phyloP scores from a whole-genome alignment of 176 grass and related monocot species.

The Phoenix roebelenii region DNA sequence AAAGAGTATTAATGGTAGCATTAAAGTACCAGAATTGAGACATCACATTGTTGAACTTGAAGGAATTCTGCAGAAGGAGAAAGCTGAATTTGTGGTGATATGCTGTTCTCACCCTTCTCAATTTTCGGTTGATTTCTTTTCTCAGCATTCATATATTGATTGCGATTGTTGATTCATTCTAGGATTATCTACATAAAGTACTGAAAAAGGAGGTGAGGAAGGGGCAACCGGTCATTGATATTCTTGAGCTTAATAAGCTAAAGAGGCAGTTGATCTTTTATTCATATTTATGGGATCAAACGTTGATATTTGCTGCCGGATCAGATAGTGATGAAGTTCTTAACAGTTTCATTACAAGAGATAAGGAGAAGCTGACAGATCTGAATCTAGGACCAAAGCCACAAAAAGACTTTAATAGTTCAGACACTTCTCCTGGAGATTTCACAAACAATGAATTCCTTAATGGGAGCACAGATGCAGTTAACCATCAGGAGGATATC shows the following conservation, averaged over 20 bases:
- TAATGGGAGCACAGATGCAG: constrained; percentile 22
- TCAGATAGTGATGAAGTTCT: constrained; percentile 32
- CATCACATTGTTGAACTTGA: constrained; percentile 62
- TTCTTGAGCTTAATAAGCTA: constrained; percentile 89
- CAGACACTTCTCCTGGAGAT: constrained; percentile 22
- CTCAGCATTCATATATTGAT: constrained; percentile 18
- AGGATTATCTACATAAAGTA: constrained; percentile 66
- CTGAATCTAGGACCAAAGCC: constrained; percentile 29
- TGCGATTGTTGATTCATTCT: constrained; percentile 17
- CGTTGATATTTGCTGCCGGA: constrained; percentile 42
- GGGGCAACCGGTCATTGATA: constrained; percentile 49
- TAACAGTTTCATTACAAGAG: constrained; percentile 27
- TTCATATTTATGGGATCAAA: constrained; percentile 85
- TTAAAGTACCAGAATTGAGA: constrained; percentile 19
- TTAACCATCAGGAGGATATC: constrained; percentile 16
- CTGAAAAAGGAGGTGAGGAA: constrained; percentile 60
- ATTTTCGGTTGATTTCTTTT: constrained; percentile 3
- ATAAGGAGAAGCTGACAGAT: constrained; percentile 37
- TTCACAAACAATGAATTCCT: constrained; percentile 27
- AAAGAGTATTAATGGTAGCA: constrained; percentile 15
- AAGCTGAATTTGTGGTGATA: constrained; percentile 60
- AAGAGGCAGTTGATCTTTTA: constrained; percentile 79
- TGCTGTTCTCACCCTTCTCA: constrained; percentile 17
- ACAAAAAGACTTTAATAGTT: constrained; percentile 30
- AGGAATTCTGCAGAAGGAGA: constrained; percentile 63